These are phyloP conservation scores for Alternaria brassicicola DNA, from an alignment of 2,329 filamentous ascomycete genomes.

Conservation along the genomic window DNA sequence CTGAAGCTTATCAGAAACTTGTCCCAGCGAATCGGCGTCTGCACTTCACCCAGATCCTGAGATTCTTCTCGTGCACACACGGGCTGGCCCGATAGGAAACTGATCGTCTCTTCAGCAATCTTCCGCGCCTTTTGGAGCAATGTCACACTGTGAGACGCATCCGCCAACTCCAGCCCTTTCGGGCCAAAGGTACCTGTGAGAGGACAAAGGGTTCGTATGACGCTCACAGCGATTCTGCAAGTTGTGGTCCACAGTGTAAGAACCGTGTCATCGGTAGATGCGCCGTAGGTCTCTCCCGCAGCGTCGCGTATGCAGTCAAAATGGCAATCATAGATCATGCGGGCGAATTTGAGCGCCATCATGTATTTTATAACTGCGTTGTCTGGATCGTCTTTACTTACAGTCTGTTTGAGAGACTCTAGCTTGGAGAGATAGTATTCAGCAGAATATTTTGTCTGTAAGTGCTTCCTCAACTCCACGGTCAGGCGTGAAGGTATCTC, in stretches of 20 bases:
- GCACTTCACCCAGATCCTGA: not conserved
- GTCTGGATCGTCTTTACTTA: not conserved
- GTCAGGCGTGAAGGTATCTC: not conserved
- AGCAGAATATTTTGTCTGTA: not conserved
- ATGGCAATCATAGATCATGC: not conserved
- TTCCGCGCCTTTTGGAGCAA: slow-evolving; percentile 3
- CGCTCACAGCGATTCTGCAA: not conserved
- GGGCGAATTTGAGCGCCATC: not conserved
- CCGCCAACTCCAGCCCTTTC: not conserved
- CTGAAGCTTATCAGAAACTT: slow-evolving; percentile 8
- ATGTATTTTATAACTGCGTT: not conserved
- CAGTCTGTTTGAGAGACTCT: not conserved
- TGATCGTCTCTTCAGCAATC: slow-evolving; percentile 7
- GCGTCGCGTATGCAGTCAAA: not conserved
- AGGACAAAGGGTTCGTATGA: not conserved
- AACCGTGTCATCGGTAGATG: not conserved
- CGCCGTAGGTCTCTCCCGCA: not conserved
- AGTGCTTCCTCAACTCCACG: not conserved
- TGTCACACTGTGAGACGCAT: not conserved
- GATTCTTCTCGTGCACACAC: not conserved
- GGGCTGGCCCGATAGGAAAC: not conserved
- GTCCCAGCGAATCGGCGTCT: not conserved
- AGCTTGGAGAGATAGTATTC: not conserved
- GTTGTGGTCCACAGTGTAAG: not conserved
- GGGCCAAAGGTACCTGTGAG: not conserved